phyloP scores from a whole-genome alignment of 768 basidiomycete species.

The Pulveroboletus sp. region DNA sequence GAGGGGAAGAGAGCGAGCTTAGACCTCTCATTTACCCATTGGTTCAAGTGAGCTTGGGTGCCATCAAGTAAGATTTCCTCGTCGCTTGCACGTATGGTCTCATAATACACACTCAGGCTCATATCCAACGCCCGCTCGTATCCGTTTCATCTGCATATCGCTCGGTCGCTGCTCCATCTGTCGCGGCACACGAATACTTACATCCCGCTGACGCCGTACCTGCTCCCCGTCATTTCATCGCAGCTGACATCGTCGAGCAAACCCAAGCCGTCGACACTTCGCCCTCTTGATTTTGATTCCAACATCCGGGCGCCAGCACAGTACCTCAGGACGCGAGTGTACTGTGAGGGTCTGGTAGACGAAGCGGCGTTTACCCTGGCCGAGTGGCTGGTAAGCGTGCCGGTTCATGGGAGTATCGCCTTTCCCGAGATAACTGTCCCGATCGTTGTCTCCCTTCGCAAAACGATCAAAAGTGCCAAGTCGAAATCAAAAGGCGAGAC shows the following conservation, averaged over 20 bases:
- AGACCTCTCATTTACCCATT: constrained; percentile 91
- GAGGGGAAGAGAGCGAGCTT: constrained; percentile 67
- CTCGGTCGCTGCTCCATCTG: constrained; percentile 84
- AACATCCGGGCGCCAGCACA: constrained; percentile 83
- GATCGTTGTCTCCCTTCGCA: constrained; percentile 63
- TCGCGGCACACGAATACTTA: constrained; percentile 79
- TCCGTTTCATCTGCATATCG: constrained; percentile 90
- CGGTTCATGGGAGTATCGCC: constrained; percentile 79
- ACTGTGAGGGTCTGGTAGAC: constrained; percentile 76
- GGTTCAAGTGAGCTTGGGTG: constrained; percentile 90
- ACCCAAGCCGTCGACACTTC: constrained; percentile 79
- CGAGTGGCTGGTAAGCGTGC: constrained; percentile 69
- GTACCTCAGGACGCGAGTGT: constrained; percentile 84
- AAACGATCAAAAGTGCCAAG: constrained; percentile 62
- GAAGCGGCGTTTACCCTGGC: constrained; percentile 75
- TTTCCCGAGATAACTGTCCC: constrained; percentile 93
- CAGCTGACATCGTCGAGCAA: constrained; percentile 62
- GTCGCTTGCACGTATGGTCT: neutral
- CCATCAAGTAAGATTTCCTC: constrained; percentile 65
- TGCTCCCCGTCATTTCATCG: constrained; percentile 81
- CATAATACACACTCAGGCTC: constrained; percentile 49
- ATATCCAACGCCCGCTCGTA: constrained; percentile 88
- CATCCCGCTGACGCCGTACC: constrained; percentile 80
- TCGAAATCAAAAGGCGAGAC: constrained; percentile 30
- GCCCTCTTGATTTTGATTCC: constrained; percentile 85